Percentiles rank a stretch among this genome's conserved stretches.
These are phyloP conservation scores for Paralagenidium karlingii DNA, from an alignment of 352 stramenopile genomes.

Conservation along the genomic window DNA sequence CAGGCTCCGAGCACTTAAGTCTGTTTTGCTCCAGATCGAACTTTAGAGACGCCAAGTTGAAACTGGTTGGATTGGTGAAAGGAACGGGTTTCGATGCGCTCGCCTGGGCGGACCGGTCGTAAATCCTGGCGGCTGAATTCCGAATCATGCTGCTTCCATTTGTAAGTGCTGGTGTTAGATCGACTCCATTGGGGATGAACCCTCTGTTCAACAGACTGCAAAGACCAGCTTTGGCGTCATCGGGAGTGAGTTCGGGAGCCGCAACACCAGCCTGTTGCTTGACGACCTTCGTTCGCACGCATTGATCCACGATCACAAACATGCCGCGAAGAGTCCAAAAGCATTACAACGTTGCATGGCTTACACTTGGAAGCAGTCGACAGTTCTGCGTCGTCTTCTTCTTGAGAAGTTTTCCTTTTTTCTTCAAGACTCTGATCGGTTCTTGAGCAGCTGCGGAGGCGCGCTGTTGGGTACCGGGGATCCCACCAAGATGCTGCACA, in stretches of 20 bases:
- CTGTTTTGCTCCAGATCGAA: too few relatives aligned
- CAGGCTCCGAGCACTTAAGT: too few relatives aligned
- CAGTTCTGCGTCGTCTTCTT: slow-evolving; percentile 40
- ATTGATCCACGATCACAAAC: too few relatives aligned
- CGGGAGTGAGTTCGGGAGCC: slow-evolving; percentile 31
- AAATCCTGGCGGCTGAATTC: slow-evolving; percentile 30
- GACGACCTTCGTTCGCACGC: too few relatives aligned
- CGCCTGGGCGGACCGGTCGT: slow-evolving; percentile 45
- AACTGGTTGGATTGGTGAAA: slow-evolving; percentile 49
- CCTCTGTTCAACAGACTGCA: slow-evolving; percentile 57
- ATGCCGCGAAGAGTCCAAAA: too few relatives aligned
- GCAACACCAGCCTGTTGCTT: slow-evolving; percentile 41
- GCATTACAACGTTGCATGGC: too few relatives aligned
- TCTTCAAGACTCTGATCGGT: too few relatives aligned
- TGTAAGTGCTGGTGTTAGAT: slow-evolving; percentile 55
- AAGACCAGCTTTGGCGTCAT: slow-evolving; percentile 48
- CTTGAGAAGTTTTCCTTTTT: slow-evolving; percentile 29
- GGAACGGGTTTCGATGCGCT: too few relatives aligned
- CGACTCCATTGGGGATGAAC: slow-evolving; percentile 39
- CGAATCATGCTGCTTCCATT: slow-evolving; percentile 36
- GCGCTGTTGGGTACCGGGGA: too few relatives aligned
- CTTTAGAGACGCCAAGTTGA: slow-evolving; percentile 66
- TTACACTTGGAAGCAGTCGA: slow-evolving; percentile 54
- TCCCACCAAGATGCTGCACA: too few relatives aligned
- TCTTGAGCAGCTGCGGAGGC: too few relatives aligned